Conservation (phyloP, 2,329 filamentous ascomycete species). For the Sporothrix variecibatus region DNA sequence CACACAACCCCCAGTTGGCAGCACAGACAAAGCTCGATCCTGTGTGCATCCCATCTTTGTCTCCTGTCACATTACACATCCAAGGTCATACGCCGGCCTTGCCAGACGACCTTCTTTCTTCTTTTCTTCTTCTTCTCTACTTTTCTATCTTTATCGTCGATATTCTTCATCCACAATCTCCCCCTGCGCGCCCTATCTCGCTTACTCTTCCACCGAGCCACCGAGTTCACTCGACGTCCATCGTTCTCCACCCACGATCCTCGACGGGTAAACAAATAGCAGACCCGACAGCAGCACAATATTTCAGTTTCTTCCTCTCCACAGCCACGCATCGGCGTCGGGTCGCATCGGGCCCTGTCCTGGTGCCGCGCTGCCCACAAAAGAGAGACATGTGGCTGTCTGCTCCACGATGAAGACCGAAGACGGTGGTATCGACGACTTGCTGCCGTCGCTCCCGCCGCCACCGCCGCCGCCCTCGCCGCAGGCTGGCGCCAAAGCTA, state of each 20-base stretch:
- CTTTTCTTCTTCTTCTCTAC: neutral
- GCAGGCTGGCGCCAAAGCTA: neutral
- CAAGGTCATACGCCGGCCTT: neutral
- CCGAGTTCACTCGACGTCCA: constrained; percentile 11
- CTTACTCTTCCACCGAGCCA: constrained; percentile 21
- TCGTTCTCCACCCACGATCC: neutral
- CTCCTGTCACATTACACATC: neutral
- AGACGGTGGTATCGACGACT: constrained; percentile 30
- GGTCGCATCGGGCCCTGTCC: constrained; percentile 11
- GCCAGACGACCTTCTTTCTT: neutral
- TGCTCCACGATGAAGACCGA: constrained; percentile 32
- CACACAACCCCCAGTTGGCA: neutral
- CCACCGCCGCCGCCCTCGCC: constrained; percentile 21
- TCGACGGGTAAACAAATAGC: neutral
- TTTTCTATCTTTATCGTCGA: neutral
- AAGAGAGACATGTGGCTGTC: constrained; percentile 27
- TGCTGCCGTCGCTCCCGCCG: constrained; percentile 28
- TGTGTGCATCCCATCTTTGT: neutral
- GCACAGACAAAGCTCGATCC: neutral
- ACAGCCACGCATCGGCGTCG: constrained; percentile 12
- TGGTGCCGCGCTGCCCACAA: constrained; percentile 16
- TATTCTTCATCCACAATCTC: neutral
- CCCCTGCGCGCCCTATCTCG: constrained; percentile 12
- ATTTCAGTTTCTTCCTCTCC: neutral
- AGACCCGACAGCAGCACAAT: neutral